These are phyloP conservation scores for Penicillium waksmanii DNA, from an alignment of 495 filamentous ascomycete species.

Conservation along the genomic window DNA sequence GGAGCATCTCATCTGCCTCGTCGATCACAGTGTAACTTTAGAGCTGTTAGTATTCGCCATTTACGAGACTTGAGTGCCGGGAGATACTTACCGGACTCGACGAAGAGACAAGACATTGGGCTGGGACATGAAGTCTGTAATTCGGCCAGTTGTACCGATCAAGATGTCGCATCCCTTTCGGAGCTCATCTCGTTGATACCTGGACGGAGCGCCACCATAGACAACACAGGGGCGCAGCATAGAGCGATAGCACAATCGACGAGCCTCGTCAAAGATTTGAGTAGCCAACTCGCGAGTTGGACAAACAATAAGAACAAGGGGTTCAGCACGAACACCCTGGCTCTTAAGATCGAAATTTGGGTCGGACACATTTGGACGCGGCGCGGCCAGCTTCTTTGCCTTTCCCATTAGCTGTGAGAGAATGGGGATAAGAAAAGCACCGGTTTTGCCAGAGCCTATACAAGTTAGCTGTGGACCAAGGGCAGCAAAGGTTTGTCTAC, in stretches of 20 bases:
- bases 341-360: slow-evolving; percentile 42
- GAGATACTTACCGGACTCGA: slow-evolving; percentile 66
- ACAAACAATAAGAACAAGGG: slow-evolving; percentile 80
- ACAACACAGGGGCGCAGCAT: slow-evolving; percentile 92
- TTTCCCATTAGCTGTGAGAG: slow-evolving; percentile 93
- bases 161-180: slow-evolving; percentile 86
- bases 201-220: slow-evolving; percentile 79
- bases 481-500: slow-evolving; percentile 22
- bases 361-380: slow-evolving; percentile 63
- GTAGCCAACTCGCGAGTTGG: slow-evolving; percentile 88
- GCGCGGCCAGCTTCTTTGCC: slow-evolving; percentile 77
- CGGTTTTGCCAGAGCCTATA: slow-evolving; percentile 93
- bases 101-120: slow-evolving; percentile 67
- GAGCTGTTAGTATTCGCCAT: slow-evolving; percentile 4
- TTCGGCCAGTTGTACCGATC: slow-evolving; percentile 83
- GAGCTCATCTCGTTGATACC: slow-evolving; percentile 70
- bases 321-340: slow-evolving; percentile 69
- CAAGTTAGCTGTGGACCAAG: slow-evolving; percentile 8
- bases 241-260: slow-evolving; percentile 88
- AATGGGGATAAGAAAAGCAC: slow-evolving; percentile 87
- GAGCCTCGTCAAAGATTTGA: slow-evolving; percentile 92
- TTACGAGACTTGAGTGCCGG: neutral
- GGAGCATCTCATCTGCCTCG: slow-evolving; percentile 91
- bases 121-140: slow-evolving; percentile 79
- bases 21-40: slow-evolving; percentile 82